phyloP scores from a whole-genome alignment of 2,329 filamentous ascomycete species.

The Pseudogymnoascus sp. region DNA sequence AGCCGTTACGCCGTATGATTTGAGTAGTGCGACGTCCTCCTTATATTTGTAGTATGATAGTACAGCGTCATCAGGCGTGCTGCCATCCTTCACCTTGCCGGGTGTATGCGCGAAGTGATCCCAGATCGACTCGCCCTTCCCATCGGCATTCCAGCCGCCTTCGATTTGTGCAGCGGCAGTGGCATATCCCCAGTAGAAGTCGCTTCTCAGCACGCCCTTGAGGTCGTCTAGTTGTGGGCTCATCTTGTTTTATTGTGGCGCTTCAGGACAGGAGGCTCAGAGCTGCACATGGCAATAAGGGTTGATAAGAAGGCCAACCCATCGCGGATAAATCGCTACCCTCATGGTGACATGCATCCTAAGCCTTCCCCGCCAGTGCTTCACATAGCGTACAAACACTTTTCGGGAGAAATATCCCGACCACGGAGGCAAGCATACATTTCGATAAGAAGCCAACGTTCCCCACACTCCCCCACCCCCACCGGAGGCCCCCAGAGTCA shows the following conservation, averaged over 20 bases:
- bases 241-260: neutral
- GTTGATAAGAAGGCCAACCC: neutral
- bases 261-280: neutral
- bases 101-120: constrained; percentile 35
- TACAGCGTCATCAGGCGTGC: constrained; percentile 34
- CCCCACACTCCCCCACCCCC: constrained; percentile 7
- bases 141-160: constrained; percentile 36
- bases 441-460: neutral
- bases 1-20: constrained; percentile 49
- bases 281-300: constrained; percentile 4
- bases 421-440: neutral
- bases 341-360: neutral
- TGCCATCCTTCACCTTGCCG: constrained; percentile 34
- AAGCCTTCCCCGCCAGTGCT: neutral
- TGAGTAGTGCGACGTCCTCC: constrained; percentile 53
- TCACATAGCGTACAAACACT: neutral
- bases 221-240: constrained; percentile 12
- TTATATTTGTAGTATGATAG: constrained; percentile 36
- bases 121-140: constrained; percentile 37
- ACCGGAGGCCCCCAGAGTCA: neutral
- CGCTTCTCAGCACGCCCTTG: constrained; percentile 46
- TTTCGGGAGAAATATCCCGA: neutral
- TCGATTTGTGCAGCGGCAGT: constrained; percentile 54
- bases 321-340: neutral
- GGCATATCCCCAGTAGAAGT: constrained; percentile 75